A percentile compares a stretch with the other conserved stretches of the same genome.
Evolutionary conservation across 2,329 filamentous ascomycete species (phyloP).

Genomic region (Colletotrichum chrysophilum): DNA sequence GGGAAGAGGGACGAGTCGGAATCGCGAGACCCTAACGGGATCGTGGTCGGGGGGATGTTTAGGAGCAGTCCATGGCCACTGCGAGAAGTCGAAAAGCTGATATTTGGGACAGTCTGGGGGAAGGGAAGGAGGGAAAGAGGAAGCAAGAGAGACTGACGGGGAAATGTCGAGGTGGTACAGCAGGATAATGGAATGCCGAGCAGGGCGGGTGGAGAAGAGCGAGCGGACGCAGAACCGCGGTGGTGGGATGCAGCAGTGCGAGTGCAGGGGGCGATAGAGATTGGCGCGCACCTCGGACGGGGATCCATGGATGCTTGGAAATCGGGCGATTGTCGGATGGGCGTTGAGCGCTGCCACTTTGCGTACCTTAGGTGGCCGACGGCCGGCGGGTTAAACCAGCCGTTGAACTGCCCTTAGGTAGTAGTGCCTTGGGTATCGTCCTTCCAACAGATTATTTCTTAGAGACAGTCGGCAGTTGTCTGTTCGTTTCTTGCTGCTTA

Average conservation of each 20-base stretch:
- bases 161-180: neutral
- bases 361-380: neutral
- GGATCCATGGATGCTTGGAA: slow-evolving; percentile 14
- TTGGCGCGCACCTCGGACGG: slow-evolving; percentile 7
- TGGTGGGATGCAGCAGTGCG: slow-evolving; percentile 12
- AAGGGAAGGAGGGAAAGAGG: neutral
- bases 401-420: neutral
- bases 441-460: neutral
- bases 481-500: neutral
- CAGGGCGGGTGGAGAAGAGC: slow-evolving; percentile 18
- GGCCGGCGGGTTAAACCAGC: neutral
- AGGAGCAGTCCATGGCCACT: slow-evolving; percentile 16
- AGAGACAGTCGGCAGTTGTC: neutral
- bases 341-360: slow-evolving; percentile 8
- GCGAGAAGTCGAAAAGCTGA: neutral
- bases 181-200: slow-evolving; percentile 13
- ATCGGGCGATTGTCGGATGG: slow-evolving; percentile 16
- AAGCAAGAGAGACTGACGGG: neutral
- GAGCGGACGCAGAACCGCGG: slow-evolving; percentile 19
- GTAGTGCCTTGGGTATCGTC: neutral
- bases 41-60: slow-evolving; percentile 7
- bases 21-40: slow-evolving; percentile 19
- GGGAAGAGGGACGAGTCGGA: slow-evolving; percentile 16
- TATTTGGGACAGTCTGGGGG: neutral
- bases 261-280: neutral